These are phyloP conservation scores for Linnemannia hyalina DNA, from an alignment of 192 early-diverging fungal genomes.

Conservation along the genomic window DNA sequence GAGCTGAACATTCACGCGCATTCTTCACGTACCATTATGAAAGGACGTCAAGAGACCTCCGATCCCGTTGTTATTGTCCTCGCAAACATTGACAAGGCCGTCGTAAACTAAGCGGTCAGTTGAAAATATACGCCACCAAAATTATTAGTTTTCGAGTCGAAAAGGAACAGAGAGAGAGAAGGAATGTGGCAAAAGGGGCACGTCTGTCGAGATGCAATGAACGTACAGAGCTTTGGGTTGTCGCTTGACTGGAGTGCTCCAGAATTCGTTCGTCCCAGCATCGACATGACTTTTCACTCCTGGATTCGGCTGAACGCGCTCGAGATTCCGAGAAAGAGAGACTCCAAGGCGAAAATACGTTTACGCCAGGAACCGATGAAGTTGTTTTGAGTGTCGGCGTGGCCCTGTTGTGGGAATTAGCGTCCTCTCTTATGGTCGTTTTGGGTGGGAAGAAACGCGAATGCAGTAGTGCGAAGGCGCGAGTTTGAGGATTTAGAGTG, in stretches of 20 bases:
- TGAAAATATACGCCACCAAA: constrained; percentile 15
- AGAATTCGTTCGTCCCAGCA: not conserved
- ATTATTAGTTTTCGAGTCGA: not conserved
- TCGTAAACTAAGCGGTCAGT: not conserved
- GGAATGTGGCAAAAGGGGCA: not conserved
- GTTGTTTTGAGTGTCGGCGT: not conserved
- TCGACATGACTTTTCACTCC: not conserved
- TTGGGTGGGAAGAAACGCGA: not conserved
- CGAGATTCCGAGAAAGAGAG: not conserved
- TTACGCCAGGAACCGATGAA: not conserved
- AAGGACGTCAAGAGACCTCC: constrained; percentile 2
- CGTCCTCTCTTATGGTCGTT: not conserved
- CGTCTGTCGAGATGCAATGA: not conserved
- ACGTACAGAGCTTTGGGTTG: not conserved
- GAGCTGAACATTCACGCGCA: not conserved
- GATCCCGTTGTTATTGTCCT: constrained; percentile 23
- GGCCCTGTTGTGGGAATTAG: not conserved
- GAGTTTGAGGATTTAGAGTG: too few species aligned
- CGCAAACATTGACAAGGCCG: constrained; percentile 6
- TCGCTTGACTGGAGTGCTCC: not conserved
- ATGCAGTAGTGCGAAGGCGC: too few species aligned
- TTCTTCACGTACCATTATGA: constrained; percentile 21
- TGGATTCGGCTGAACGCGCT: not conserved
- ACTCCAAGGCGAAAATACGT: not conserved
- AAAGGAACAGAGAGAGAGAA: not conserved